A percentile compares a stretch with the other conserved stretches of the same genome.
These are phyloP conservation scores for Coelastrella sp. DNA, from an alignment of 139 green algal genomes.

Conservation along the genomic window DNA sequence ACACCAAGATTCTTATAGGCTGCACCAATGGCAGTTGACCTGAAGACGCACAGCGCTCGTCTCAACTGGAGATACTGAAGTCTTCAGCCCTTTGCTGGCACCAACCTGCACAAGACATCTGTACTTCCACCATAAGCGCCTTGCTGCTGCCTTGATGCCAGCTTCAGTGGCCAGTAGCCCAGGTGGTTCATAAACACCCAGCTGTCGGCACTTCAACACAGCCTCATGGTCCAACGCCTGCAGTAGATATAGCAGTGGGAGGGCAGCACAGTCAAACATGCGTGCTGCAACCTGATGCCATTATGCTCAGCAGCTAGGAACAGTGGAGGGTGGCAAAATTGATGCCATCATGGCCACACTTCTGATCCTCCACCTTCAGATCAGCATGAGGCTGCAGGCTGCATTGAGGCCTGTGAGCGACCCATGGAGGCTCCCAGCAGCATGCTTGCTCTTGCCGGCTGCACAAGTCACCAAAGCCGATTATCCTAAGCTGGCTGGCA, in stretches of 20 bases:
- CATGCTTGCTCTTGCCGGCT: background rate
- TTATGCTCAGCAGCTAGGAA: background rate
- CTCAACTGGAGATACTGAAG: no score
- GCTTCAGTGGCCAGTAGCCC: background rate
- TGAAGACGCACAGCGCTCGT: no score
- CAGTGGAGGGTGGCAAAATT: no score
- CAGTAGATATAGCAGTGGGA: background rate
- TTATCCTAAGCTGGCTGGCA: no score
- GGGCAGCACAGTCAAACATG: no score
- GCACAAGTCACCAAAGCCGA: background rate
- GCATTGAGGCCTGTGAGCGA: no score
- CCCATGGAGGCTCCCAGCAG: no score
- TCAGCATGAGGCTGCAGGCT: no score
- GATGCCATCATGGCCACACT: no score
- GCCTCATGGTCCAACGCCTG: constrained; percentile 76
- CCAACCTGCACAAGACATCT: constrained; percentile 20
- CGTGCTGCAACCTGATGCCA: background rate
- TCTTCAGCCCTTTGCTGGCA: background rate
- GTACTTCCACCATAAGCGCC: background rate
- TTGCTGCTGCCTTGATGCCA: background rate
- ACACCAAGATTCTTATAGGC: no score
- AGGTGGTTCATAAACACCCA: constrained; percentile 56
- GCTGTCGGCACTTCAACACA: constrained; percentile 65
- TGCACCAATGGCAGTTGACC: no score
- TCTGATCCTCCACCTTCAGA: no score